Evolutionary conservation across 1,139 yeast genomes (phyloP), one percentile per base, ranked within the genome.

Genomic region (Taiozyma sp.): DNA sequence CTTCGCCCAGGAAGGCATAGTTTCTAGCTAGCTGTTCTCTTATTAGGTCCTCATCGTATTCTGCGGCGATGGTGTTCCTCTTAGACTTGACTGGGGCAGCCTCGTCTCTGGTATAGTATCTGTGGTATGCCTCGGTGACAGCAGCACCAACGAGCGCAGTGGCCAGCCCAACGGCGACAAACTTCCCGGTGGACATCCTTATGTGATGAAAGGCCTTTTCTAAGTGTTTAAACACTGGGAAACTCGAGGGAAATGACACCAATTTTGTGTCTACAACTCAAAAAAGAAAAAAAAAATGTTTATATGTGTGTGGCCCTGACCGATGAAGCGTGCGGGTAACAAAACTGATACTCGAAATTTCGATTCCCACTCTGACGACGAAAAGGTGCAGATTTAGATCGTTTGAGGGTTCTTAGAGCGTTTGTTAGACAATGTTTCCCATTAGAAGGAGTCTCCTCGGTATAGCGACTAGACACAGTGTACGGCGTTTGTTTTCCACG

Each of bases 1-100:
- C 87, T 48, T 85, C 87, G 3, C 96, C 91, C 38, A 93, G 74
- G 64, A 93, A 93, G 2, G 96, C 97, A 65, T 89, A 87, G 72
- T 92, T 93, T 58, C 99, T 76, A 0, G 98, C 96, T 43, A 92
- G 78, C 67, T 93, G 98, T 70, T 93, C 99, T 54, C 85, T 79
- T 49, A 90, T 84, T 55, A 93, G 78, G 54, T 83, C 89, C 61
- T 87, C 93, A 40, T 88, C 84, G 63, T 85, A 78, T 29, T 61
- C 58, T 34, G 55, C 8, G 0, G 41, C n/a, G 28, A 40, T 41
- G 52, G 52, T 45, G 48, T 51, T 41, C 49, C 43, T 30, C 51
- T 49, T 47, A 32, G 46, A 10, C 38, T 53, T 10, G 13, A 19
- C 16, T 27, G 6, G 19, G 22, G n/a, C n/a, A 9, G 23, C 29